Percentiles rank a stretch among this genome's conserved stretches.
phyloP scores from a whole-genome alignment of 2,329 filamentous ascomycete genomes.

The Aspergillus sp. region DNA sequence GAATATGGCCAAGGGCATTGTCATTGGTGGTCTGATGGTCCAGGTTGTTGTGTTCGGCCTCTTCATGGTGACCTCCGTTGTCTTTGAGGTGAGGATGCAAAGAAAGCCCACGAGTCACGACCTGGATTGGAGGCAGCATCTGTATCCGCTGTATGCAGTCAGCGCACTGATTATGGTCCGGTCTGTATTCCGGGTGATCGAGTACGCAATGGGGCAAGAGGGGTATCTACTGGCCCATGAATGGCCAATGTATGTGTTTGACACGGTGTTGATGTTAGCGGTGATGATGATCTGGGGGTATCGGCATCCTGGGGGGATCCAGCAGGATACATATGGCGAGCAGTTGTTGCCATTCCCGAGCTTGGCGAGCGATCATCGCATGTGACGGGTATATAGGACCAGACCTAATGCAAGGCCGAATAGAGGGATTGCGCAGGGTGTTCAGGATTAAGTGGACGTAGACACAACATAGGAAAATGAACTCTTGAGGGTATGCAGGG shows the following conservation, averaged over 20 bases:
- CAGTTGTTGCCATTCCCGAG: background rate
- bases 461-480: too few relatives aligned
- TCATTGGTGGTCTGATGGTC: conserved; percentile 22
- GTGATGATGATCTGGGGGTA: conserved; percentile 15
- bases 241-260: conserved; percentile 45
- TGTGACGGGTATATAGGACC: too few relatives aligned
- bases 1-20: conserved; percentile 2
- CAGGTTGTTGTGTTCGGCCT: conserved; percentile 26
- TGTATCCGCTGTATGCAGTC: conserved; percentile 18
- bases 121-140: conserved; percentile 10
- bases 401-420: too few relatives aligned
- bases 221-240: conserved; percentile 43
- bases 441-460: too few relatives aligned
- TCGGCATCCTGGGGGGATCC: conserved; percentile 1
- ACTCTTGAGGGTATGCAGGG: too few relatives aligned
- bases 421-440: too few relatives aligned
- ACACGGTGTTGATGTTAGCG: conserved; percentile 40
- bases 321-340: background rate
- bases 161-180: conserved; percentile 40
- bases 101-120: conserved; percentile 8
- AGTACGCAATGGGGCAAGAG: conserved; percentile 44
- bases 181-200: conserved; percentile 49
- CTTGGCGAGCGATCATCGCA: too few relatives aligned
- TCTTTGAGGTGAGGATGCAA: conserved; percentile 21
- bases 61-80: conserved; percentile 18